Conservation (phyloP, 2,329 filamentous ascomycete species). For the Epichloe uncinata region DNA sequence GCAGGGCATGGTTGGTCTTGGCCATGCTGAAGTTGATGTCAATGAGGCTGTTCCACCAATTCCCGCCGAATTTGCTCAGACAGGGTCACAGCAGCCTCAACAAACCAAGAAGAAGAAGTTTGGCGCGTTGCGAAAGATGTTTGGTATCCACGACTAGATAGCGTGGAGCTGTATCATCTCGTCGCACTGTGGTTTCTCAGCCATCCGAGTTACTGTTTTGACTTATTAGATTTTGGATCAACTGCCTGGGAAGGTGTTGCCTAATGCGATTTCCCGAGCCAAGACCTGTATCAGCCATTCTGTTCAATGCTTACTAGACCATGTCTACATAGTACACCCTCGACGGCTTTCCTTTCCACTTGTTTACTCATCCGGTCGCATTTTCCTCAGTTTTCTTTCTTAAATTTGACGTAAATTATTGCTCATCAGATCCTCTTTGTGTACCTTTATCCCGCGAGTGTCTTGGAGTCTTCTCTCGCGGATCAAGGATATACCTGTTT, state of each 20-base stretch:
- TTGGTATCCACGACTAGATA: constrained; percentile 35
- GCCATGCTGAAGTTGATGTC: constrained; percentile 6
- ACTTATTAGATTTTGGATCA: not conserved
- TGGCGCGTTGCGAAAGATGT: constrained; percentile 49
- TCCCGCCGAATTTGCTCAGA: not conserved
- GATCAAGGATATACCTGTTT: too few species aligned
- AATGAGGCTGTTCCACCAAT: constrained; percentile 6
- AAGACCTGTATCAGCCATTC: not conserved
- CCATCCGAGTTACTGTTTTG: not conserved
- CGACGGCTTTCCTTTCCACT: too few species aligned
- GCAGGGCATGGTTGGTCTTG: constrained; percentile 14
- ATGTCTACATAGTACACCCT: too few species aligned
- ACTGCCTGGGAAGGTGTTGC: too few species aligned
- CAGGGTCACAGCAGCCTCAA: constrained; percentile 1
- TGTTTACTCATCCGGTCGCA: too few species aligned
- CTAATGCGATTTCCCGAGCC: too few species aligned
- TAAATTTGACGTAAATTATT: too few species aligned
- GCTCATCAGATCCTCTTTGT: too few species aligned
- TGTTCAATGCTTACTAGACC: too few species aligned
- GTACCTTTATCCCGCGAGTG: too few species aligned
- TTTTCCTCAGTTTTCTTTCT: too few species aligned
- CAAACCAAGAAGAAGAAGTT: constrained; percentile 52
- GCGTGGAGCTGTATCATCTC: constrained; percentile 6
- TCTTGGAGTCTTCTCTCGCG: too few species aligned
- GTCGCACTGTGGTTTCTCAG: not conserved